Percentiles rank a stretch among this genome's conserved stretches.
phyloP scores from a whole-genome alignment of 169 alveolate species.

The Neospora caninum region DNA sequence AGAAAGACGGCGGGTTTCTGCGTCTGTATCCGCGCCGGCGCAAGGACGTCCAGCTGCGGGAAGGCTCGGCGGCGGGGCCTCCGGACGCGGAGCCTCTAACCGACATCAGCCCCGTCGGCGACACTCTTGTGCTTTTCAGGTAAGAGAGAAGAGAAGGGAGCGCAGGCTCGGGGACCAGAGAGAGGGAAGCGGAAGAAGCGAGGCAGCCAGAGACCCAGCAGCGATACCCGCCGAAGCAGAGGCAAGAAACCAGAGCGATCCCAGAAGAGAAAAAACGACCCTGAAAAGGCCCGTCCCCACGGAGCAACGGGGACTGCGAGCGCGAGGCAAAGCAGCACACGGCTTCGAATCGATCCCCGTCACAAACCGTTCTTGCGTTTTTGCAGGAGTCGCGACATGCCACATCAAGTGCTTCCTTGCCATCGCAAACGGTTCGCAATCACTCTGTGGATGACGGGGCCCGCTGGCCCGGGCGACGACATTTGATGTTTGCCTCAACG shows the following conservation, averaged over 20 bases:
- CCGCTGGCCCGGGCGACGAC: slow-evolving; percentile 70
- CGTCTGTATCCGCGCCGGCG: background rate
- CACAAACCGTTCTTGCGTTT: background rate
- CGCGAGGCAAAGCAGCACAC: no score
- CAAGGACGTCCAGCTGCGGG: background rate
- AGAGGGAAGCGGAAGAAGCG: no score
- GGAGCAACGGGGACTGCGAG: no score
- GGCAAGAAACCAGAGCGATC: no score
- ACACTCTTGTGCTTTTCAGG: slow-evolving; percentile 1
- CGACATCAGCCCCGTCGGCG: background rate
- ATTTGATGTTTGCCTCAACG: background rate
- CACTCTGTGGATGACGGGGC: slow-evolving; percentile 71
- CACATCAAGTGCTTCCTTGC: slow-evolving; percentile 66
- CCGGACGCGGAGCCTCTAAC: background rate
- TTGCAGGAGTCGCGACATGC: slow-evolving; percentile 65
- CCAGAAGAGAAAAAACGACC: no score
- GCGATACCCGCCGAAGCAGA: no score
- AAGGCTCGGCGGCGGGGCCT: background rate
- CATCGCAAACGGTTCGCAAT: slow-evolving; percentile 71
- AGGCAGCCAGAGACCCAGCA: no score
- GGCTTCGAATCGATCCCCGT: no score
- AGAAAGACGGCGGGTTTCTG: slow-evolving; percentile 14
- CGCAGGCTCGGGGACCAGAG: background rate
- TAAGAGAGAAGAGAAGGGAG: background rate
- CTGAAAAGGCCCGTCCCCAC: no score